Evolutionary conservation across 768 basidiomycete species (phyloP), one percentile per base, ranked within the genome.

Genomic region (Ephemerocybe angulata): DNA sequence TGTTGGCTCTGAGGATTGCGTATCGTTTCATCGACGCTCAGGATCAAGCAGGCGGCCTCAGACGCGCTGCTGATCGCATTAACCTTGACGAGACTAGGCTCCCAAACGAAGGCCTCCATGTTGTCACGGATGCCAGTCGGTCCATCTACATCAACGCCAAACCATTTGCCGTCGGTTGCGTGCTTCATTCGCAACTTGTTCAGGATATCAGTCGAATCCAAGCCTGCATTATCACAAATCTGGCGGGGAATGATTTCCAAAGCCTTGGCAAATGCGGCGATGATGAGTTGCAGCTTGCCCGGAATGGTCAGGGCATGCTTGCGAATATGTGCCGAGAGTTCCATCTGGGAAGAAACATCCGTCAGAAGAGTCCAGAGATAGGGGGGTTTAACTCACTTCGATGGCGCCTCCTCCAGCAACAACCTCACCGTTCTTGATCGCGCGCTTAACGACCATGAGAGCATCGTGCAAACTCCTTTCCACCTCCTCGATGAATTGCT

Each of bases 401-500:
- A 91, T 88, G 13, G 97, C 97, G 58, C 97, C 97, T 47, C 97
- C 97, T 31, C 97, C 97, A 10, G 97, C 97, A 31, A 99, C 97
- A 49, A 99, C 87, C 52, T 96, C 90, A 38, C 92, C 93, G 67
- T 94, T 98, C 66, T 87, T 88, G 62, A 99, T 87, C 3, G 97
- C 95, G 50, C 97, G 81, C 73, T 97, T 97, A 41, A 99, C 97
- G n/a, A 99, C 95, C 95, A 98, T 98, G 64, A 98, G 93, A 1
- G 96, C 95, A 67, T 99, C 97, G 66, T 99, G 96, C 61, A 99
- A 72, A 83, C 92, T 94, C 54, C 97, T 77, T 71, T 98, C 96
- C 7, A 98, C 95, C 70, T 98, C 97, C 66, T 93, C 93, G 58
- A 98, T 98, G 71, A 99, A 98, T 69, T 99, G 97, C 65, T 98